Base-by-base conservation (phyloP, 1,284 basidiomycete genomes). In the Volvariella volvacea region DNA sequence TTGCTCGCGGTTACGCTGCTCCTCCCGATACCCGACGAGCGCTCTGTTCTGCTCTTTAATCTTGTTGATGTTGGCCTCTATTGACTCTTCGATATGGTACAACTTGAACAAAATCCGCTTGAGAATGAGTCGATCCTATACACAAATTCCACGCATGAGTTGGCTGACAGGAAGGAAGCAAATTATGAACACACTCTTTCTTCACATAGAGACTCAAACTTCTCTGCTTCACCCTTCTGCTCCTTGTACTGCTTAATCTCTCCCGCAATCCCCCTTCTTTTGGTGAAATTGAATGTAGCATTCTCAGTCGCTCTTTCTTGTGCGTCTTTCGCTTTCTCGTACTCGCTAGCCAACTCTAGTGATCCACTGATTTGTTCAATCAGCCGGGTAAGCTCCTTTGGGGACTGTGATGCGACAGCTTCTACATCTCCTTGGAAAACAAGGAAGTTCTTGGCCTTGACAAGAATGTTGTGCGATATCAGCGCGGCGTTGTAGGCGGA, bases 341-440 rank as follows among this genome's bases (percentile, higher is more conserved):
- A 99, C 42, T 92, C 92, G 0, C 73, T 68, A 1, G 91, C 83
- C 17, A 96, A 78, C 56, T 98, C 95, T 30, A 95, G 73, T 0
- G 91, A 94, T 1, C 93, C 93, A 50, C 85, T 91, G 52, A 99
- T 98, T 60, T 97, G 92, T 55, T 99, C 96, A 41, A 99, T 88
- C 37, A 99, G 80, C 30, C 80, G 78, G 1, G 93, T 81, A 17
- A 99, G 79, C 52, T 96, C 92, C 52, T 85, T 86, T 7, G 94
- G 80, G 1, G 91, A 93, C 58, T 99, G 96, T 6, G 91, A 92
- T 0, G 96, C 96, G 39, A 99, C 91, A 2, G 92, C 91, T 66
- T 99, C 96, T 31, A 99, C 96, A 61, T 99, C 96, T 45, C 96
- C 96, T 64, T 97, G 93, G 68, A 99, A 99, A n/a, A 99, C 96